Conservation (phyloP, 1,284 basidiomycete species). For the Leucoagaricus sp. region DNA sequence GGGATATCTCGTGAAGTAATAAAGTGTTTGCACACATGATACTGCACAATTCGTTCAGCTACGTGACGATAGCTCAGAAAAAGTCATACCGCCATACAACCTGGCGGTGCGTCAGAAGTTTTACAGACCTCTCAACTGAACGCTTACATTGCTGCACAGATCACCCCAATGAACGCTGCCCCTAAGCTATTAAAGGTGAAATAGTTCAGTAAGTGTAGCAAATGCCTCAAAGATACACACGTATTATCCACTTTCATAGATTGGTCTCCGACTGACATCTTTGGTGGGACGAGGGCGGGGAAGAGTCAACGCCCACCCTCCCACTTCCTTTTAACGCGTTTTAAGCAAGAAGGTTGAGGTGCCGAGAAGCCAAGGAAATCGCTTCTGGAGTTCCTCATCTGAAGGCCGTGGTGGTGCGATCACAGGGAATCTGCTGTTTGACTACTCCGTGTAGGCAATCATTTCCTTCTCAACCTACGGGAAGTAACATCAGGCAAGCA, state of each 20-base stretch:
- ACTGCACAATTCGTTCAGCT: conserved; percentile 31
- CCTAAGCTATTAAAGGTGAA: conserved; percentile 38
- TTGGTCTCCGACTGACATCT: conserved; percentile 15
- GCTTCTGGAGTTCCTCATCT: background rate
- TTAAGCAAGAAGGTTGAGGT: conserved; percentile 10
- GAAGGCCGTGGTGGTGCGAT: conserved; percentile 9
- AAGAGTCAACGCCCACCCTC: background rate
- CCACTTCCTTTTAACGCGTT: background rate
- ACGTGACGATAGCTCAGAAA: background rate
- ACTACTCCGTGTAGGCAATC: conserved; percentile 5
- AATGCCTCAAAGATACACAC: conserved; percentile 15
- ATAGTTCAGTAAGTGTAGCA: background rate
- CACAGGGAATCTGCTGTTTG: conserved; percentile 5
- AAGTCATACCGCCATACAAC: conserved; percentile 47
- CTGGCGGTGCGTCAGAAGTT: conserved; percentile 26
- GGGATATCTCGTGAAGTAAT: conserved; percentile 50
- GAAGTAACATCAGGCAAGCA: conserved; percentile 4
- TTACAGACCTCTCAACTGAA: background rate
- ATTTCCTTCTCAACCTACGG: conserved; percentile 7
- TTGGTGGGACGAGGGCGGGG: background rate
- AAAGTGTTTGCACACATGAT: conserved; percentile 56
- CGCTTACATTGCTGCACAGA: conserved; percentile 46
- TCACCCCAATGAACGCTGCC: conserved; percentile 48
- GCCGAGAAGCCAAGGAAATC: conserved; percentile 6
- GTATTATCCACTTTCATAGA: conserved; percentile 19